phyloP scores from a whole-genome alignment of 768 basidiomycete species.

The Auricularia heimuer region DNA sequence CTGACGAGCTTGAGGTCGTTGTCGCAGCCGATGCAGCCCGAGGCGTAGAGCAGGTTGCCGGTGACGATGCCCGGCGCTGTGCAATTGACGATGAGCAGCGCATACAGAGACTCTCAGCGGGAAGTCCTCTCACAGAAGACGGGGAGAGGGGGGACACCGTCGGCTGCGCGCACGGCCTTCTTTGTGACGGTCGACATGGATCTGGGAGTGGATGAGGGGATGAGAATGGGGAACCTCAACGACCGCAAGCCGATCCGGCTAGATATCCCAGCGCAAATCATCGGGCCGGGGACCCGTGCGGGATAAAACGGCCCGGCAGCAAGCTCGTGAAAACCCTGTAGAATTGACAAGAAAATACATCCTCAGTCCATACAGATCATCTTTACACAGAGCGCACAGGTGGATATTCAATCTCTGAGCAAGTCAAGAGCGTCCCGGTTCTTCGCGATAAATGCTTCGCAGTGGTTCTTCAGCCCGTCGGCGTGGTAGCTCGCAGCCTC shows the following conservation, averaged over 20 bases:
- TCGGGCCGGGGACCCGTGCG: neutral
- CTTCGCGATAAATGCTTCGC: neutral
- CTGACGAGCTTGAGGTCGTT: slow-evolving; percentile 22
- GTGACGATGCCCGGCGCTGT: slow-evolving; percentile 30
- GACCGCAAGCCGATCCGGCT: neutral
- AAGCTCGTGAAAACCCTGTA: too few species aligned
- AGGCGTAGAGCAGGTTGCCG: slow-evolving; percentile 27
- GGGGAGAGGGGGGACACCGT: slow-evolving; percentile 27
- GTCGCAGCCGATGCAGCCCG: slow-evolving; percentile 30
- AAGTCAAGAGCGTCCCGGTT: neutral
- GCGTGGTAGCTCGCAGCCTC: neutral
- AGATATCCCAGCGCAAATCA: neutral
- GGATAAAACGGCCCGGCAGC: neutral
- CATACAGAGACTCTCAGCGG: too few species aligned
- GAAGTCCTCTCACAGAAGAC: slow-evolving; percentile 20
- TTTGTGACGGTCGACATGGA: slow-evolving; percentile 13
- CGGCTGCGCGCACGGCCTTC: slow-evolving; percentile 19
- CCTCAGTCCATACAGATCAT: too few species aligned
- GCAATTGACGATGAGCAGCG: neutral
- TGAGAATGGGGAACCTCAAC: neutral
- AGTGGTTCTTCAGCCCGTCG: neutral
- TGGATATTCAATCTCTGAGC: neutral
- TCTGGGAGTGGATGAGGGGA: neutral
- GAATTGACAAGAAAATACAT: too few species aligned
- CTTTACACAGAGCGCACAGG: neutral